These are phyloP conservation scores for Candida sanyiensis DNA, from an alignment of 805 yeast genomes.

Conservation along the genomic window DNA sequence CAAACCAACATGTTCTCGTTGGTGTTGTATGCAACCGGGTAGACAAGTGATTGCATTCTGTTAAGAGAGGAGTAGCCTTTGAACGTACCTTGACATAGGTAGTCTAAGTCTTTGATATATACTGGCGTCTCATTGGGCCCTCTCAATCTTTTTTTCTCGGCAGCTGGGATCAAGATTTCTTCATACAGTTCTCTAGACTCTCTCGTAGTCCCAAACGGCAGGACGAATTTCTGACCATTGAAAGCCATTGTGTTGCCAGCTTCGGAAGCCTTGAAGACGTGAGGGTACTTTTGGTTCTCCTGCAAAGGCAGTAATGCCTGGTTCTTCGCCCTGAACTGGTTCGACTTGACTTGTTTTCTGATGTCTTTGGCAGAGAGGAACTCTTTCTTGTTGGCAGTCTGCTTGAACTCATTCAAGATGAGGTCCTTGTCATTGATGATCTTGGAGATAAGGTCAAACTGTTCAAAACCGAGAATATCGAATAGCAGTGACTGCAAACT, in stretches of 20 bases:
- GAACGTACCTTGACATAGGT: constrained; percentile 79
- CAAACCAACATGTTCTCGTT: constrained; percentile 94
- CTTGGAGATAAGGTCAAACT: constrained; percentile 69
- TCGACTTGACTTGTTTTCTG: constrained; percentile 45
- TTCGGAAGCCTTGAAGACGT: constrained; percentile 71
- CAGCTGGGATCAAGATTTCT: constrained; percentile 77
- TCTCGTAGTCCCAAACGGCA: constrained; percentile 79
- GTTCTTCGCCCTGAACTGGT: constrained; percentile 44
- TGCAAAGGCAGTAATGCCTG: constrained; percentile 42
- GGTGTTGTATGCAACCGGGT: constrained; percentile 86
- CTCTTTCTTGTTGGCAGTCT: constrained; percentile 20
- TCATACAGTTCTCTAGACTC: constrained; percentile 59
- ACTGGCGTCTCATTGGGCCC: constrained; percentile 43
- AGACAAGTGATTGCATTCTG: constrained; percentile 85
- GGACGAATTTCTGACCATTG: constrained; percentile 70
- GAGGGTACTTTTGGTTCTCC: constrained; percentile 62
- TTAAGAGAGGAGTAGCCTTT: constrained; percentile 71
- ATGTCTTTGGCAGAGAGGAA: constrained; percentile 52
- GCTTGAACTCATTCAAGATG: constrained; percentile 24
- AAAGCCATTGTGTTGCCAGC: constrained; percentile 67
- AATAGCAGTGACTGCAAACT: constrained; percentile 66
- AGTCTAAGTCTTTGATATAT: constrained; percentile 59
- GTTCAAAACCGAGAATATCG: constrained; percentile 81
- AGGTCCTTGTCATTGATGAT: constrained; percentile 43
- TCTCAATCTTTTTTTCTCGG: constrained; percentile 41